These are phyloP conservation scores for Noccaea caerulescens DNA, from an alignment of 345 rosid genomes.

Conservation along the genomic window DNA sequence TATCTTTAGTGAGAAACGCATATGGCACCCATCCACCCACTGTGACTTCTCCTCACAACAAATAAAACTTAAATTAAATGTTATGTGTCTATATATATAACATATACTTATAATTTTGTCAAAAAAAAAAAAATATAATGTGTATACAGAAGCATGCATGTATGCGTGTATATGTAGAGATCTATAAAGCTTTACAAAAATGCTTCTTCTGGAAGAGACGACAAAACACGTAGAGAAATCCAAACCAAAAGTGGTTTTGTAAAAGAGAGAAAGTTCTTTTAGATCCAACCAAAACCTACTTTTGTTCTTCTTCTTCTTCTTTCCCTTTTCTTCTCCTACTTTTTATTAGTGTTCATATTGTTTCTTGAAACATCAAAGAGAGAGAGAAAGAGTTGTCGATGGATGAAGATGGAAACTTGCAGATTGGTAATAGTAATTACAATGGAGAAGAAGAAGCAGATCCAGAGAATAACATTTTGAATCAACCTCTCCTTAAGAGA, in stretches of 20 bases:
- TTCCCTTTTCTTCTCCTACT: neutral
- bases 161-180: conserved; percentile 15
- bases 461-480: conserved; percentile 47
- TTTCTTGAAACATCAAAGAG: conserved; percentile 1
- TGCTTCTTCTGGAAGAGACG: conserved; percentile 29
- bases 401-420: conserved; percentile 45
- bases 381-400: conserved; percentile 24
- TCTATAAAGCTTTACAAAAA: conserved; percentile 34
- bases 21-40: conserved; percentile 41
- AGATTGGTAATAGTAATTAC: conserved; percentile 40
- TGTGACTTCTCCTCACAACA: conserved; percentile 29
- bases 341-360: conserved; percentile 15
- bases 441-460: conserved; percentile 44
- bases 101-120: neutral
- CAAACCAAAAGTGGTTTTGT: conserved; percentile 27
- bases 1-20: conserved; percentile 38
- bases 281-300: conserved; percentile 32
- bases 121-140: neutral
- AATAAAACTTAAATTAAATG: conserved; percentile 5
- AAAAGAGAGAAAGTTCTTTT: conserved; percentile 26
- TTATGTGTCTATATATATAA: neutral
- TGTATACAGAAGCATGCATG: conserved; percentile 23
- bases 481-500: conserved; percentile 79
- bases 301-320: conserved; percentile 11
- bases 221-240: conserved; percentile 35